Percentiles rank a stretch among this genome's conserved stretches.
phyloP scores from a whole-genome alignment of 352 stramenopile species.

The Pythium aristosporum region DNA sequence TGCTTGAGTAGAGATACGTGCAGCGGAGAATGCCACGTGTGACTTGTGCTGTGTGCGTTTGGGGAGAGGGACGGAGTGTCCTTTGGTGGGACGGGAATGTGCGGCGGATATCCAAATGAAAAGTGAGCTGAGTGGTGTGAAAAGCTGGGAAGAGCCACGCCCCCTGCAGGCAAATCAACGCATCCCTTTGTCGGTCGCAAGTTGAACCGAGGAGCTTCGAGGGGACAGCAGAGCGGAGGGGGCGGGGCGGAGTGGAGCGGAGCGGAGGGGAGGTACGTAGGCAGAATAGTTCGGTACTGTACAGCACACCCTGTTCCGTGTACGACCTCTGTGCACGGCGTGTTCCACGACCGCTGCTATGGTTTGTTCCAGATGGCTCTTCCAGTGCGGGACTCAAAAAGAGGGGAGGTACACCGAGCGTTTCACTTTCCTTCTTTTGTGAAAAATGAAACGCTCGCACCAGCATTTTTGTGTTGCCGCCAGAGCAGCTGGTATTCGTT shows the following conservation, averaged over 20 bases:
- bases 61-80: conserved; percentile 3
- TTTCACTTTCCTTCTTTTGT: conserved; percentile 21
- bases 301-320: neutral
- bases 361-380: conserved; percentile 11
- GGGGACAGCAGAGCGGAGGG: neutral
- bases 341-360: conserved; percentile 6
- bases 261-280: conserved; percentile 12
- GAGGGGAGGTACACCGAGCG: conserved; percentile 7
- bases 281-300: neutral
- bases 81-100: conserved; percentile 26
- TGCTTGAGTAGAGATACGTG: neutral
- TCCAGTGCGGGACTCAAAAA: conserved; percentile 1
- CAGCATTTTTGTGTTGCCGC: conserved; percentile 22
- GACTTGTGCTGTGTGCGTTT: conserved; percentile 1
- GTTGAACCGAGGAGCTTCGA: conserved; percentile 20
- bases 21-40: conserved; percentile 5
- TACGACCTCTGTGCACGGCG: too few relatives aligned
- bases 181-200: conserved; percentile 24
- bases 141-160: conserved; percentile 32
- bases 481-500: conserved; percentile 24
- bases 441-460: conserved; percentile 24
- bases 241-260: neutral
- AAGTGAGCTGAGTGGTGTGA: conserved; percentile 27
- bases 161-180: conserved; percentile 24
- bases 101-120: conserved; percentile 26